Base-by-base conservation (phyloP, 1,284 basidiomycete species). In the Ustanciosporium gigantosporum region DNA sequence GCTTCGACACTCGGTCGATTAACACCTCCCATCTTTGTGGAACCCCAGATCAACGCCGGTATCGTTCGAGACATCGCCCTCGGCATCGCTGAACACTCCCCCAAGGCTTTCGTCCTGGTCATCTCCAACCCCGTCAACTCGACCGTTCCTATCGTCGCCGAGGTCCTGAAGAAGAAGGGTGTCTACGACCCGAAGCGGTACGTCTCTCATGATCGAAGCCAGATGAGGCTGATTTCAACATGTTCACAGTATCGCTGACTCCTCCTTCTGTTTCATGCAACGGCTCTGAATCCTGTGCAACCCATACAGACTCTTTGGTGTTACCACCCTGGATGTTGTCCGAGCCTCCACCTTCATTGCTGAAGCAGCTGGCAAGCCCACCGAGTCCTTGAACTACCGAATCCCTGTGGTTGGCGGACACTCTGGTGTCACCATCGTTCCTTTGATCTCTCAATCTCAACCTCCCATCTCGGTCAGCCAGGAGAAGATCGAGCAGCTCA, bases 101-200 rank as follows among this genome's bases (percentile, higher is more conserved):
- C 95, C 72, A 93, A 93, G 79, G 94, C 95, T 11, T 89, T 89
- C 70, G 85, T 98, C 46, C 86, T 93, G 40, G 91, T 97, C 73
- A 98, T 98, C 81, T 95, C 93, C 69, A 96, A 96, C 85, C 90
- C 89, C 47, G 89, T 91, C 81, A 80, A 91, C 84, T 96, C 93
- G 39, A 97, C 94, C 32, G 95, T 98, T 41, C 95, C 94, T 55
- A 91, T 99, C 78, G 91, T 92, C 42, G 91, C 87, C 37, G 92
- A 97, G 80, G 88, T 94, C 32, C 86, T 93, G 83, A 96, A 95
- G 86, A 88, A 91, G 81, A 84, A 88, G 70, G 87, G 87, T 40
- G 88, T 91, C 40, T 97, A 89, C 79, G 87, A 98, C 80, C 88
- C 91, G 64, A 83, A 82, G 79, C 79, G 78, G 79, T 81, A 45